Base-by-base conservation (phyloP, 202 grass and related monocot species). In the Setaria italica region DNA sequence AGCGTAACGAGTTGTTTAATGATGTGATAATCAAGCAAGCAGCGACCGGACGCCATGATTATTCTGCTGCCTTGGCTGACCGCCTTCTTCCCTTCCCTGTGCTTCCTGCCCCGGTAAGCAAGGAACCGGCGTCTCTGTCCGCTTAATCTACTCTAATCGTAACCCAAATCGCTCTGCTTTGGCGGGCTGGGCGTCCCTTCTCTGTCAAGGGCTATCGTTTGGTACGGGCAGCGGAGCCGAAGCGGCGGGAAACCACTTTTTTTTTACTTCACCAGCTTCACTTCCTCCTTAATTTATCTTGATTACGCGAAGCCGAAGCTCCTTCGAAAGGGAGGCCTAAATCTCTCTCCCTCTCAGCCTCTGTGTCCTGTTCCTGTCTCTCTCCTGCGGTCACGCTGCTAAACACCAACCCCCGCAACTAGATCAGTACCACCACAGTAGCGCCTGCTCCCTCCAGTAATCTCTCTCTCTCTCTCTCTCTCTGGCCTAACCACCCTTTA, bases 351-450 rank as follows among this genome's bases (percentile, higher is more conserved):
- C 51, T 6, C 13, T 51, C 15, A 17, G 4, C 19, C 45, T 51
- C 74, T 46, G 13, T 19, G 6, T 14, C 1, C 6, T 19, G 53
- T 19, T 2, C 8, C 47, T 43, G 35, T 14, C n/a, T 85, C 60
- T 85, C 73, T 71, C 73, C 70, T 1, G 11, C 43, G 21, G 62
- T 80, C 47, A 67, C 37, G 42, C 62, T 54, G 35, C 49, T 73
- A 80, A 80, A 80, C 64, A 69, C 63, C 64, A 29, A 42, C 64
- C 67, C 48, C 63, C 48, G 16, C 78, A 67, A 78, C 78, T 73
- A 82, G 86, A 85, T 86, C 86, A 71, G 51, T 45, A 46, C 65
- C 17, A 20, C 54, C 25, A 14, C 77, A 77, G 4, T 4, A 39
- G 37, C 11, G n/a, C 43, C 21, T 48, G 34, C 7, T 12, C 12